A percentile compares a stretch with the other conserved stretches of the same genome.
These are phyloP conservation scores for Capsicum chinense DNA, from an alignment of 257 asterid species.

Conservation along the genomic window DNA sequence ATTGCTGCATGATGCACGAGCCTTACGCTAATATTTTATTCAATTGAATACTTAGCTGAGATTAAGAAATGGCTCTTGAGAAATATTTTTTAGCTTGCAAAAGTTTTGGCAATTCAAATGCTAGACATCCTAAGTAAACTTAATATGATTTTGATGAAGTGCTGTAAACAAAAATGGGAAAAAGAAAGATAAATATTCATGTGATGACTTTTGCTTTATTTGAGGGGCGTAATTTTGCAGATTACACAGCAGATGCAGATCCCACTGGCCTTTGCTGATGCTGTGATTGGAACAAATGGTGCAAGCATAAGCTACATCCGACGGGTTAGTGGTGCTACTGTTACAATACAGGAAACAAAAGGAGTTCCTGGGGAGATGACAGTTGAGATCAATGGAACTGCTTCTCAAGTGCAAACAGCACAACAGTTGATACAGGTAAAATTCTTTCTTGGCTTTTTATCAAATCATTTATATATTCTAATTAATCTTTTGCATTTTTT, in stretches of 20 bases:
- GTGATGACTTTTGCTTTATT: not conserved
- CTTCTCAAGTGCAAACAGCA: conserved; percentile 96
- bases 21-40: not conserved
- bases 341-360: conserved; percentile 90
- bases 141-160: conserved; percentile 6
- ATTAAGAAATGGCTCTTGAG: not conserved
- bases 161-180: conserved; percentile 15
- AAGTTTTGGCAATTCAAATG: not conserved
- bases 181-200: not conserved
- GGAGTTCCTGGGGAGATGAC: conserved; percentile 98
- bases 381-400: conserved; percentile 90
- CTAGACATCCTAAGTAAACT: not conserved
- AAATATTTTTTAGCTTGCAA: not conserved
- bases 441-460: conserved; percentile 13
- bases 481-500: not conserved
- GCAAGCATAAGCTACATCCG: conserved; percentile 90
- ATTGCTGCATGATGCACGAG: not conserved
- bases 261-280: conserved; percentile 94
- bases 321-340: conserved; percentile 92
- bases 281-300: conserved; percentile 93
- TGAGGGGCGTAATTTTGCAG: conserved; percentile 47
- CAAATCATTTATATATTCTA: not conserved
- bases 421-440: conserved; percentile 90
- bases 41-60: not conserved
- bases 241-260: conserved; percentile 81